Percentiles rank a stretch among this genome's conserved stretches.
phyloP scores from a whole-genome alignment of 75 land plant species.

The Cunninghamia lanceolata region DNA sequence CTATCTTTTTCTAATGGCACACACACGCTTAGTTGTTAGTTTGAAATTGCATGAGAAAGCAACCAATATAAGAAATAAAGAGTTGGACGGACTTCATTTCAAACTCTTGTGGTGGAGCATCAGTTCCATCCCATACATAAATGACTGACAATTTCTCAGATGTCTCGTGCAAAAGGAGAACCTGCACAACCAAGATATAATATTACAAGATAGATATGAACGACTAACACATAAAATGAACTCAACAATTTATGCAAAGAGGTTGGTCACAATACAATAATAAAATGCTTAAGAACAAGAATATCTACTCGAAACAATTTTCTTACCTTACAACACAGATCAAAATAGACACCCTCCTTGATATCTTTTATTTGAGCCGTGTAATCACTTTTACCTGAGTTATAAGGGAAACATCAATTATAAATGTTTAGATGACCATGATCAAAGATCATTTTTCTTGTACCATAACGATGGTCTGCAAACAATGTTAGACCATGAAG shows the following conservation, averaged over 20 bases:
- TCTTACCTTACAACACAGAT: slow-evolving; percentile 68
- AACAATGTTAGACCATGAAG: neutral
- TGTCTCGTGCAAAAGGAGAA: slow-evolving; percentile 35
- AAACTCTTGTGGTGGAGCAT: slow-evolving; percentile 34
- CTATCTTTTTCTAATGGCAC: neutral
- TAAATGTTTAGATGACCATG: neutral
- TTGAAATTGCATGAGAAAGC: neutral
- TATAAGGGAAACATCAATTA: neutral
- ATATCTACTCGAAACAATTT: neutral
- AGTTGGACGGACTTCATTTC: slow-evolving; percentile 17
- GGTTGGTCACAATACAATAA: neutral
- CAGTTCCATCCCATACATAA: slow-evolving; percentile 89
- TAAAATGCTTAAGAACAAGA: neutral
- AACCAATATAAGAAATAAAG: neutral
- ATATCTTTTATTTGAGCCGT: slow-evolving; percentile 32
- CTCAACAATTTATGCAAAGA: neutral
- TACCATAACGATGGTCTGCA: neutral
- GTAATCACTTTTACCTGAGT: slow-evolving; percentile 26
- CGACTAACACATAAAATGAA: neutral
- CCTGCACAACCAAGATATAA: slow-evolving; percentile 21
- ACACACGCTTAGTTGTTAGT: neutral
- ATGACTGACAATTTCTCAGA: slow-evolving; percentile 26
- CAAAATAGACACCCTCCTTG: slow-evolving; percentile 23
- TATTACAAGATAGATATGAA: neutral
- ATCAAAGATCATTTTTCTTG: neutral